Evolutionary conservation across 768 basidiomycete species (phyloP), one percentile per base, ranked within the genome.

Genomic region (Mycena latifolia): DNA sequence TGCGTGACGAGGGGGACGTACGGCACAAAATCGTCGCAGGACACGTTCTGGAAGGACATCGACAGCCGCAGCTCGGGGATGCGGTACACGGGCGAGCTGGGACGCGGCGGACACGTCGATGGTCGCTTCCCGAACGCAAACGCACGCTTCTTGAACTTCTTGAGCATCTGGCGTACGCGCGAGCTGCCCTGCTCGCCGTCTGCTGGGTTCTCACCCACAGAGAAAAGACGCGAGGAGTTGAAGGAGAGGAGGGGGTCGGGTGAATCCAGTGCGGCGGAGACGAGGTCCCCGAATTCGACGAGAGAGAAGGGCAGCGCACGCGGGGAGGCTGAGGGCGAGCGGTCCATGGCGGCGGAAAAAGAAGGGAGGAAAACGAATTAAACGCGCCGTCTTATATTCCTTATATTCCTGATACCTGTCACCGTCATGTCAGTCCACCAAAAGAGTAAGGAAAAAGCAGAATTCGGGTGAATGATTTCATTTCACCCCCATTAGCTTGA

Each of bases 231-330:
- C 9, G 61, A 41, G n/a, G 39, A 27, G 46, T 17, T 35, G 56
- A 45, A 43, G n/a, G 47, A 27, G 31, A 51, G 48, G 39, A 37
- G 20, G n/a, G 60, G 59, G 9, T 50, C 54, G 14, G 59, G 59
- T 1, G 65, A 35, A 14, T 35, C 8, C 47, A 66, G 65, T 0
- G 65, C 65, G 22, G 65, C 65, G 18, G 65, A 61, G 37, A 66
- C 65, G 54, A 66, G 59, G 47, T 61, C 60, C 22, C 55, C 55
- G 48, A 66, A 66, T 47, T 66, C 65, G 22, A 51, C 27, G 47
- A 66, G 53, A 18, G 65, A 66, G 20, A 66, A 61, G 29, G 65
- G 65, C 60, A 60, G 51, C 37, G 55, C 55, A 54, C 65, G 54
- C 59, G 65, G 27, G 5, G 60, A 43, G n/a, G 57, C 25, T 31